Evolutionary conservation across 2,329 filamentous ascomycete genomes (phyloP).

Genomic region (Cladobotryum protrusum): DNA sequence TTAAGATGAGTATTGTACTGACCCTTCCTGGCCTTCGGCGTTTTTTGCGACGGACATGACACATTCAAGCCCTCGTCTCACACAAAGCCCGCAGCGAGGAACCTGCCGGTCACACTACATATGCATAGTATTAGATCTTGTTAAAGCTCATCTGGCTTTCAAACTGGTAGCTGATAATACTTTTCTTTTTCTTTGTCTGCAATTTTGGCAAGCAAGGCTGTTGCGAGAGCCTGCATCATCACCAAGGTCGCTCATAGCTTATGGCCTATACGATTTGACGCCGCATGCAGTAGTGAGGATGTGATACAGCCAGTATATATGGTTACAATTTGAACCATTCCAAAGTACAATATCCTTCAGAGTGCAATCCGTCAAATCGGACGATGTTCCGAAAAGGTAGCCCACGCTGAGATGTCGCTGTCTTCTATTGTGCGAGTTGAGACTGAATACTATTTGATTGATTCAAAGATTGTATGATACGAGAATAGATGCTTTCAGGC

Average conservation of each 20-base stretch:
- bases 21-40: constrained; percentile 5
- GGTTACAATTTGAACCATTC: too few species aligned
- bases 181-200: constrained; percentile 7
- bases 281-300: too few species aligned
- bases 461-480: too few species aligned
- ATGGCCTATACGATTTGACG: too few species aligned
- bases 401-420: too few species aligned
- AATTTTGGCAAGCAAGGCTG: constrained; percentile 7
- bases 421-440: too few species aligned
- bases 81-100: constrained; percentile 7
- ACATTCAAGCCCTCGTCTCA: constrained; percentile 5
- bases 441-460: too few species aligned
- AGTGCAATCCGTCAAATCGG: too few species aligned
- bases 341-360: too few species aligned
- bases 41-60: constrained; percentile 6
- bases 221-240: neutral
- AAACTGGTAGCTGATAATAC: neutral
- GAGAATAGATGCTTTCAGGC: too few species aligned
- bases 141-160: neutral
- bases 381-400: too few species aligned
- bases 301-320: too few species aligned
- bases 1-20: neutral
- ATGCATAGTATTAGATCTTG: neutral
- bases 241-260: neutral
- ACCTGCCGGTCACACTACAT: constrained; percentile 4